Evolutionary conservation across 768 basidiomycete genomes (phyloP), one percentile per base, ranked within the genome.

Genomic region (Boletus reticuloceps): DNA sequence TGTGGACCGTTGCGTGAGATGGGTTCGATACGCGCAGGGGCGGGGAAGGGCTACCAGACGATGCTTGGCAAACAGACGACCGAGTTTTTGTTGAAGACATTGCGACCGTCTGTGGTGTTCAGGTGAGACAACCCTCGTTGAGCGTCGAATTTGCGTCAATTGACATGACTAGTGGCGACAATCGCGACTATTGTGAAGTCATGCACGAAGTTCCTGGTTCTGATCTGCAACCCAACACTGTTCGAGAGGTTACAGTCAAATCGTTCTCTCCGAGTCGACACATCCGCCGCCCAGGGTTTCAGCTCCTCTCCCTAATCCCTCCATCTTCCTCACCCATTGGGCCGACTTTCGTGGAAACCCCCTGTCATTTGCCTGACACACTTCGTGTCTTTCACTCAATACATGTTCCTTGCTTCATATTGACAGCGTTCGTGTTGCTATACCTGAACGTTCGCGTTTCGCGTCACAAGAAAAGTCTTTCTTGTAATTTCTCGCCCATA

Each of bases 101-200:
- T 94, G n/a, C 77, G 77, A 38, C 94, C 94, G 12, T 69, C 74
- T 11, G 61, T 82, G 1, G 77, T 96, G 3, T 93, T 89, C 68
- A 92, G 87, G 89, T 87, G 47, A 61, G 78, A 61, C 25, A 27
- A n/a, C 17, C 11, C 22, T 37, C 17, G 13, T 48, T 25, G 44
- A 31, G 41, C 1, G n/a, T 39, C 22, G 20, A 47, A 27, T 41
- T n/a, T 27, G 16, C 1, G 7, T 34, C 16, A 17, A 31, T 54
- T n/a, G 37, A 56, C 12, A 5, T 25, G 43, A 25, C 12, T 58
- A 91, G 90, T 64, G 94, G 86, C 7, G 93, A 98, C 71, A 91
- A 96, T 69, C 89, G 91, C 47, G 94, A 97, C 71, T 91, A 91
- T 63, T 98, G 94, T 64, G 90, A 92, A 60, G 79, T 87, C 63